Base-by-base conservation (phyloP, 2,329 filamentous ascomycete genomes). In the Botryotinia narcissicola region DNA sequence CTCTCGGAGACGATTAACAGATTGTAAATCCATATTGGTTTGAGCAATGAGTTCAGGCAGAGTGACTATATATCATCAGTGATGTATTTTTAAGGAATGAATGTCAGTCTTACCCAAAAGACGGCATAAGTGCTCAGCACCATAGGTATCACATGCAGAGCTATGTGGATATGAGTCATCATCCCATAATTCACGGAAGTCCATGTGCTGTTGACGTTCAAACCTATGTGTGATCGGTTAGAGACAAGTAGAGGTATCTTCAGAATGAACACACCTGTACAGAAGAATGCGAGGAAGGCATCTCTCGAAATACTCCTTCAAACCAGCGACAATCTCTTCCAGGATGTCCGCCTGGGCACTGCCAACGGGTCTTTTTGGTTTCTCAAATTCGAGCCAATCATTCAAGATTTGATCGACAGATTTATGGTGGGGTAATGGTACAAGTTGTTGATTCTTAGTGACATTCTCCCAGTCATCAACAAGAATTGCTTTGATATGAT, bases 401-500 rank as follows among this genome's bases (percentile, higher is more conserved):
- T 94, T 87, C 25, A 99, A 85, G 75, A 99, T 93, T 76, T 89
- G 85, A 76, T 88, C 89, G 74, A 96, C 93, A 1, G 95, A 90
- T 70, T 91, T 89, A 42, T 87, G 86, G 64, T 94, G 91, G 0
- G 96, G 96, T 25, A 99, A 86, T 2, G 93, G 91, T 46, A 98
- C 93, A 6, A 98, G 90, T 80, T 95, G 93, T 78, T 94, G 90
- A 81, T 97, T 96, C 84, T 98, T 98, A 73, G 96, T 99, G 75
- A 99, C 91, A 79, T 98, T 97, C 83, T 99, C 96, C 96, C 96
- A 99, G 82, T 99, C 96, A 81, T 99, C 96, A 35, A 99, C 96
- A 4, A 99, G 89, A 75, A 97, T 88, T 25, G 93, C 93, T 84
- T 98, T 98, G 77, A 99, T 87, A 77, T 92, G 90, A 80, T 98